phyloP scores from a whole-genome alignment of 306 rosid genomes.

The Cicer bijugum region DNA sequence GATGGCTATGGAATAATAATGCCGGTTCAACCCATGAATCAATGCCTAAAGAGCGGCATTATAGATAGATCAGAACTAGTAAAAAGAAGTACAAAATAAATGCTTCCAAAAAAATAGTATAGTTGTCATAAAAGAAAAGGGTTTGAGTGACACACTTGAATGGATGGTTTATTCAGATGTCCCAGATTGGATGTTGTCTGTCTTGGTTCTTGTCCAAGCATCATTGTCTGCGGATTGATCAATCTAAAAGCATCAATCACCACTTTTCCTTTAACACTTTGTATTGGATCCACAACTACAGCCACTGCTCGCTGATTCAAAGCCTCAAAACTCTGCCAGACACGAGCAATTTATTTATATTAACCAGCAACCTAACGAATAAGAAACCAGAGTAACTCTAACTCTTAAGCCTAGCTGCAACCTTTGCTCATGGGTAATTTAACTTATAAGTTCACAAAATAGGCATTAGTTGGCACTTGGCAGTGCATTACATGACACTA shows the following conservation, averaged over 20 bases:
- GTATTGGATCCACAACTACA: constrained; percentile 95
- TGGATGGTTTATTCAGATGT: constrained; percentile 93
- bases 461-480: constrained; percentile 36
- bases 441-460: constrained; percentile 6
- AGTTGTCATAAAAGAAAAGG: constrained; percentile 4
- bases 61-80: constrained; percentile 39
- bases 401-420: not conserved
- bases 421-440: not conserved
- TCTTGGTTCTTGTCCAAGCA: constrained; percentile 98
- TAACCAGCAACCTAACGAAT: constrained; percentile 1
- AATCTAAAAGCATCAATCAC: constrained; percentile 94
- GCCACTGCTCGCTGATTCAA: constrained; percentile 96
- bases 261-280: constrained; percentile 94
- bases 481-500: constrained; percentile 20
- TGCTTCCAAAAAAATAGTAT: constrained; percentile 12
- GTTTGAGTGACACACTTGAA: constrained; percentile 59
- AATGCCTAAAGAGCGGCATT: constrained; percentile 61
- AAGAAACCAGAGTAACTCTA: constrained; percentile 21
- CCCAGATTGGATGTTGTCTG: constrained; percentile 97
- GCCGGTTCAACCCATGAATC: constrained; percentile 93
- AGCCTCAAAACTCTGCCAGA: constrained; percentile 87
- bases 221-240: constrained; percentile 95
- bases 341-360: constrained; percentile 23
- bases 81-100: constrained; percentile 22
- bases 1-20: constrained; percentile 89